These are phyloP conservation scores for Plasmopara viticola DNA, from an alignment of 352 stramenopile species.

Conservation along the genomic window DNA sequence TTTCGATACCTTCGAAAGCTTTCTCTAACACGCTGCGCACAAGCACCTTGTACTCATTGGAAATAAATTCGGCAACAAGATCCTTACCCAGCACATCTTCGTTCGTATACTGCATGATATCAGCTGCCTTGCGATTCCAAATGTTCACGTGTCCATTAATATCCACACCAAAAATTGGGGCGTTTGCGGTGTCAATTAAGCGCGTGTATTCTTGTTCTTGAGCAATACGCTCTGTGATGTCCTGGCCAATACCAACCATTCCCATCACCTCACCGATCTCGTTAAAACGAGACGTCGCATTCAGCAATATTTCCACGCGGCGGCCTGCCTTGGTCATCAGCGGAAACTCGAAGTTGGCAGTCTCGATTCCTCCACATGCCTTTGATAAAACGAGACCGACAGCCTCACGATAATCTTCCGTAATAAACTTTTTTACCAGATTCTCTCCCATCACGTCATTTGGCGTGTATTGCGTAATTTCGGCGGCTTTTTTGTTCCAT, in stretches of 20 bases:
- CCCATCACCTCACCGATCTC: no score
- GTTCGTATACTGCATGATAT: conserved; percentile 42
- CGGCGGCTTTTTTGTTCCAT: conserved; percentile 89
- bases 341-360: no score
- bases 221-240: no score
- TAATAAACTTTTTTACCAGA: conserved; percentile 89
- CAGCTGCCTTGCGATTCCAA: conserved; percentile 44
- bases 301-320: no score
- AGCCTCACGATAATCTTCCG: conserved; percentile 57
- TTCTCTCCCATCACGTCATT: conserved; percentile 86
- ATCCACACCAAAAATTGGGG: conserved; percentile 35
- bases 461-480: conserved; percentile 86
- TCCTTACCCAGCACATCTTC: conserved; percentile 38
- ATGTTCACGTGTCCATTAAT: conserved; percentile 40
- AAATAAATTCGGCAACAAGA: conserved; percentile 46
- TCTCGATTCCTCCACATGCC: conserved; percentile 1
- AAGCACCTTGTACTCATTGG: conserved; percentile 11
- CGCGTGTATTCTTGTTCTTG: neutral
- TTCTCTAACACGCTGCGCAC: conserved; percentile 14
- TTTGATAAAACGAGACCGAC: conserved; percentile 56
- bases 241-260: no score
- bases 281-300: no score
- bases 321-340: no score
- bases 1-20: no score
- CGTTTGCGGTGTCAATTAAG: conserved; percentile 44